These are phyloP conservation scores for Pholiota molesta DNA, from an alignment of 768 basidiomycete genomes.

Conservation along the genomic window DNA sequence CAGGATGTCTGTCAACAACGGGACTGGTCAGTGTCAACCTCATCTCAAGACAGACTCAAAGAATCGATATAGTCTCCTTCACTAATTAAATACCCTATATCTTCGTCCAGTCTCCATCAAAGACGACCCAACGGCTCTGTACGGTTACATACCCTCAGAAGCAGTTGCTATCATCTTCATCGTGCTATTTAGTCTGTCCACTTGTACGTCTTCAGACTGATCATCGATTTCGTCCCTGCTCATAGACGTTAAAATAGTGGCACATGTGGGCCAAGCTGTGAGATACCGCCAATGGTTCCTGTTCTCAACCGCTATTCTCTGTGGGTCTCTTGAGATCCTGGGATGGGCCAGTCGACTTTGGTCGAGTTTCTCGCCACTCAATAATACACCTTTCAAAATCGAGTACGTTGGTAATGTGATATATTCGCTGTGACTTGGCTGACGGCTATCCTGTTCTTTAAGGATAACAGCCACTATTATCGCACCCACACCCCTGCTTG, in stretches of 20 bases:
- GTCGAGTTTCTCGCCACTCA: conserved; percentile 21
- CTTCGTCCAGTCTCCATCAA: neutral
- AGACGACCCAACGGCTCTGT: conserved; percentile 18
- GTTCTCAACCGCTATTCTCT: conserved; percentile 25
- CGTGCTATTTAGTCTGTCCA: conserved; percentile 40
- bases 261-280: conserved; percentile 22
- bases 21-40: too few relatives aligned
- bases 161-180: conserved; percentile 41
- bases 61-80: too few relatives aligned
- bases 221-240: neutral
- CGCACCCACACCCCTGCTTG: conserved; percentile 47
- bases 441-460: neutral
- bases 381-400: conserved; percentile 21
- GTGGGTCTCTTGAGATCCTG: conserved; percentile 26
- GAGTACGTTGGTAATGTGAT: conserved; percentile 4
- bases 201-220: conserved; percentile 29
- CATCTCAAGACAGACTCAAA: too few relatives aligned
- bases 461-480: conserved; percentile 59
- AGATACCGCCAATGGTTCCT: conserved; percentile 26
- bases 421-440: neutral
- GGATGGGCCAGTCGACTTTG: conserved; percentile 29
- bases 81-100: too few relatives aligned
- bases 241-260: conserved; percentile 9
- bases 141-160: conserved; percentile 43
- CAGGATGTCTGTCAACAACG: too few relatives aligned